Percentiles rank a stretch among this genome's conserved stretches.
These are phyloP conservation scores for Trebouxia gelatinosa DNA, from an alignment of 163 green algal species.

Conservation along the genomic window DNA sequence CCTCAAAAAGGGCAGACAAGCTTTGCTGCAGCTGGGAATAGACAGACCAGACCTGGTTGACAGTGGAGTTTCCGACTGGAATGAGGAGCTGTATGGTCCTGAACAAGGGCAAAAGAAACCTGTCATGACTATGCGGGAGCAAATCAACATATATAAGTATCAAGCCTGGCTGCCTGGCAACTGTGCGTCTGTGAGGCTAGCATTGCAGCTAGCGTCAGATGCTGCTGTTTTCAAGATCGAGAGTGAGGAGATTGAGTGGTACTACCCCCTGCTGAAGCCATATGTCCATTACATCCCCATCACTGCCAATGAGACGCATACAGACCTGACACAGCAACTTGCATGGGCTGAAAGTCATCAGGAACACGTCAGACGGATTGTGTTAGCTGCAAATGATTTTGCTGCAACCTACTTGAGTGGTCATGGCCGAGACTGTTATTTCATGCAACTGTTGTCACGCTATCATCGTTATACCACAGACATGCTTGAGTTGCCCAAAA, in stretches of 20 bases:
- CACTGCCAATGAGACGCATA: conserved; percentile 16
- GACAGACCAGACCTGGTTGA: conserved; percentile 28
- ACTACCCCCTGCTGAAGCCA: conserved; percentile 32
- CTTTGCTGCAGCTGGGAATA: conserved; percentile 19
- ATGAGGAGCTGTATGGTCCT: conserved; percentile 7
- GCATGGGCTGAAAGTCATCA: conserved; percentile 2
- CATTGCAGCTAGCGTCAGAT: conserved; percentile 13
- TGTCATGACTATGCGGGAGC: neutral
- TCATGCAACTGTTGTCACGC: neutral
- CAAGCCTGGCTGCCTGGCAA: conserved; percentile 33
- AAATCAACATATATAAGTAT: conserved; percentile 35
- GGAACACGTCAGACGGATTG: conserved; percentile 15
- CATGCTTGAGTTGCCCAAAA: neutral
- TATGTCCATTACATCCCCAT: conserved; percentile 34
- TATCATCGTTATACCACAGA: neutral
- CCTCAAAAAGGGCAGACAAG: conserved; percentile 25
- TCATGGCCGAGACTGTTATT: neutral
- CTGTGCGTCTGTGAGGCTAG: conserved; percentile 28
- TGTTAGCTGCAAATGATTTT: conserved; percentile 21
- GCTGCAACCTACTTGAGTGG: neutral
- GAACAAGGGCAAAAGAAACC: conserved; percentile 16
- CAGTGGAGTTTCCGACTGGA: conserved; percentile 29
- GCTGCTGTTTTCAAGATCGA: conserved; percentile 27
- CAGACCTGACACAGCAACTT: conserved; percentile 4
- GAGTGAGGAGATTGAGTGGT: conserved; percentile 31